Conservation (phyloP, 768 basidiomycete genomes). For the Russula abietina region DNA sequence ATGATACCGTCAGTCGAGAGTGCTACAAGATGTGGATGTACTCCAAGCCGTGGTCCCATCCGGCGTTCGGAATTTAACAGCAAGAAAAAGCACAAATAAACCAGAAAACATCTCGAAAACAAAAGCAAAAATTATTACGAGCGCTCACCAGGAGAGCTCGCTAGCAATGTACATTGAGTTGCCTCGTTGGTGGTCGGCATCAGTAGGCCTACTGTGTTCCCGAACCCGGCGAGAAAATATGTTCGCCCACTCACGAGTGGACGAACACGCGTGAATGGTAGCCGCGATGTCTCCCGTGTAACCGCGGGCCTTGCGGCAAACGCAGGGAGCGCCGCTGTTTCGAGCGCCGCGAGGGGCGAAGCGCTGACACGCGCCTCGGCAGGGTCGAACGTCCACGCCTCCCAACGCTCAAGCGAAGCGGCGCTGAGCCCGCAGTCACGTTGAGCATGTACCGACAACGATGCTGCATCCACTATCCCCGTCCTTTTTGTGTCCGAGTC, state of each 20-base stretch:
- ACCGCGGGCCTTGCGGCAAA: not conserved
- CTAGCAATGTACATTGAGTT: not conserved
- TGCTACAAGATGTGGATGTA: constrained; percentile 15
- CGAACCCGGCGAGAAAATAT: constrained; percentile 24
- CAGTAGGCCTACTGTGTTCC: constrained; percentile 24
- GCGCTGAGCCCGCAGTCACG: constrained; percentile 45
- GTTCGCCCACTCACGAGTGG: constrained; percentile 21
- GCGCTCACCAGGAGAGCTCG: not conserved
- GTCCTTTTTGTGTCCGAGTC: not conserved
- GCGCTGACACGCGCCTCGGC: constrained; percentile 42
- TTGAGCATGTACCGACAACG: constrained; percentile 26
- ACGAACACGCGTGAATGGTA: constrained; percentile 25
- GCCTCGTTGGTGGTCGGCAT: constrained; percentile 4
- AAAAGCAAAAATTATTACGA: not conserved
- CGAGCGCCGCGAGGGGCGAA: constrained; percentile 47
- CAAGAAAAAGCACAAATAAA: not conserved
- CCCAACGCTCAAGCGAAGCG: constrained; percentile 74
- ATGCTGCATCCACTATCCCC: constrained; percentile 21
- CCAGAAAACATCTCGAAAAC: not conserved
- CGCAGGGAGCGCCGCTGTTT: constrained; percentile 17
- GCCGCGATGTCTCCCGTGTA: constrained; percentile 16
- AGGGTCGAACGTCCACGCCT: constrained; percentile 73
- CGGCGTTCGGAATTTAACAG: not conserved
- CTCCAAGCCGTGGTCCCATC: not conserved
- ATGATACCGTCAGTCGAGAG: not conserved